phyloP scores from a whole-genome alignment of 1,284 basidiomycete genomes.

The Ganoderma lucidum region DNA sequence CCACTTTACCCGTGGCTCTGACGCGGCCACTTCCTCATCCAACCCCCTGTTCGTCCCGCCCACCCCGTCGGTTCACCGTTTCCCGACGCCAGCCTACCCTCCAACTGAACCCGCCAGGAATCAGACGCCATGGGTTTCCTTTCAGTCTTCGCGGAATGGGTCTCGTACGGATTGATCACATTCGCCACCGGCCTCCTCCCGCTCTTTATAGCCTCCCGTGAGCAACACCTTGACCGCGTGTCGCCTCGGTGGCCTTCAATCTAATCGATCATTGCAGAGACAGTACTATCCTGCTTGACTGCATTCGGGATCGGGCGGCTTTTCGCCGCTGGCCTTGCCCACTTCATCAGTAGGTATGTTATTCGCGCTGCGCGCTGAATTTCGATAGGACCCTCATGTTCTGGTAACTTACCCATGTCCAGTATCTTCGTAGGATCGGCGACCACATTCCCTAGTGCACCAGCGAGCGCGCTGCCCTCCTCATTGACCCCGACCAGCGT shows the following conservation, averaged over 20 bases:
- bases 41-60: not conserved
- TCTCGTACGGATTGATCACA: not conserved
- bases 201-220: not conserved
- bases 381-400: not conserved
- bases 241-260: not conserved
- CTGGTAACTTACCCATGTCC: not conserved
- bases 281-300: not conserved
- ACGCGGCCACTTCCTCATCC: not conserved
- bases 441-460: not conserved
- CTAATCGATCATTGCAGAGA: not conserved
- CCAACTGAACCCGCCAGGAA: not conserved
- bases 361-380: not conserved
- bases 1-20: not conserved
- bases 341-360: conserved; percentile 2
- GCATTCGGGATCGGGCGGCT: not conserved
- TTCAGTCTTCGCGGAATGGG: not conserved
- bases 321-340: not conserved
- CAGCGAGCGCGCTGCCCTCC: not conserved
- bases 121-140: not conserved
- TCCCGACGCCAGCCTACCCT: not conserved
- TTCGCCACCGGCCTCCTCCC: not conserved
- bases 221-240: not conserved
- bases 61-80: not conserved
- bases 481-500: not conserved
- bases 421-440: not conserved